A percentile compares a stretch with the other conserved stretches of the same genome.
phyloP scores from a whole-genome alignment of 257 asterid species.

The Primulina huaijiensis region DNA sequence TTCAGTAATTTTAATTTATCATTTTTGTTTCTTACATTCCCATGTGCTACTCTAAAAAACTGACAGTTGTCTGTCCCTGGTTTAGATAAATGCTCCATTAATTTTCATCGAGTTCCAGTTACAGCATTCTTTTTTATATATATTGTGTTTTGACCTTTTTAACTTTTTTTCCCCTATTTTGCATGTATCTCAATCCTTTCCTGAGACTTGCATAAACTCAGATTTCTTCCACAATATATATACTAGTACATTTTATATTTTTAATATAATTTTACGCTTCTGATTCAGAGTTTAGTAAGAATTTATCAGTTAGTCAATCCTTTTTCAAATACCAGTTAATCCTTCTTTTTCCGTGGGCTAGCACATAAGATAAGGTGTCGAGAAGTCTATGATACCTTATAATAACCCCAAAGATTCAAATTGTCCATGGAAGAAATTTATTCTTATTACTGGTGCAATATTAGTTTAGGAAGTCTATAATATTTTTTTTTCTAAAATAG shows the following conservation, averaged over 20 bases:
- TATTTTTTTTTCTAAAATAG: neutral
- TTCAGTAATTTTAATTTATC: constrained; percentile 4
- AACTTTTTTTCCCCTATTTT: neutral
- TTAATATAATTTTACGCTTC: neutral
- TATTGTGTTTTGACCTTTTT: too few species aligned
- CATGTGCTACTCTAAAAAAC: neutral
- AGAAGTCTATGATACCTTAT: neutral
- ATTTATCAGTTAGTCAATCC: neutral
- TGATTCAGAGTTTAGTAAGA: neutral
- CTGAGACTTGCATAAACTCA: neutral
- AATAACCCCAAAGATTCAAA: neutral
- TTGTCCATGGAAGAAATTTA: neutral
- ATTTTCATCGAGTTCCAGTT: constrained; percentile 1
- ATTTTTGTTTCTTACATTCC: constrained; percentile 8
- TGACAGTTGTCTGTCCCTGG: neutral
- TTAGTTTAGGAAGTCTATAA: neutral
- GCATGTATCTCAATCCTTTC: neutral
- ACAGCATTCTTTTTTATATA: neutral
- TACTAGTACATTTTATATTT: too few species aligned
- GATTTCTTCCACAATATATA: neutral
- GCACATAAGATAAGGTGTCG: neutral
- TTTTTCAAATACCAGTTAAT: neutral
- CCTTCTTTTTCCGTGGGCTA: neutral
- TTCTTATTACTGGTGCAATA: neutral
- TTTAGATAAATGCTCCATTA: neutral